Base-by-base conservation (phyloP, 176 grass and related monocot genomes). In the Oryza officinalis region DNA sequence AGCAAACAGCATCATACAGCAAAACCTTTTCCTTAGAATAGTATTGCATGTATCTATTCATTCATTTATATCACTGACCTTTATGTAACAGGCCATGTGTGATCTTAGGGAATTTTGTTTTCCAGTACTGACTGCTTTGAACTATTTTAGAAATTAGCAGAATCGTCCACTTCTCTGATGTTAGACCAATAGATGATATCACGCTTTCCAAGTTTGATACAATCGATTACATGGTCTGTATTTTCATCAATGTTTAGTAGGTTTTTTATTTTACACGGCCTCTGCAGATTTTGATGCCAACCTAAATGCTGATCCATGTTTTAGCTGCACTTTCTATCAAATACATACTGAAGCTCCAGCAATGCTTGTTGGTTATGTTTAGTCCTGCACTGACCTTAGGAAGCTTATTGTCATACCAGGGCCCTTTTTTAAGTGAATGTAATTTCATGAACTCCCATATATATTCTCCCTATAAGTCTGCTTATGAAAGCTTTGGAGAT, bases 181-280 rank as follows among this genome's bases (percentile, higher is more conserved):
- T 59, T 81, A 95, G 85, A 84, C 85, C 78, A 83, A 88, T 80
- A 69, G 83, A 85, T 73, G 90, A 77, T 41, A 96, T 85, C n/a
- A 57, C 91, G 75, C 80, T 91, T 30, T 88, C 83, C 11, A 91
- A 86, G 45, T 93, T 91, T 67, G 80, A 77, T 27, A 89, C 76
- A 17, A 83, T 83, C 68, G 84, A 91, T 77, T 81, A 91, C 47
- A 91, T 87, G 83, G 83, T 87, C n/a, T 86, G 65, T 81, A n/a
- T 81, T 17, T 13, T 40, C 27, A n/a, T 50, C 69, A 40, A 11
- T 46, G 2, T 66, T 79, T 27, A 64, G 41, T 30, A 67, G 10
- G 35, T 78, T 83, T 50, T 30, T 83, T 4, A 46, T 68, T 75
- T 23, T 37, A 40, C 37, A 43, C 31, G 30, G 11, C 43, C 67